Conservation (phyloP, 257 asterid genomes). For the Rubia yunnanensis region DNA sequence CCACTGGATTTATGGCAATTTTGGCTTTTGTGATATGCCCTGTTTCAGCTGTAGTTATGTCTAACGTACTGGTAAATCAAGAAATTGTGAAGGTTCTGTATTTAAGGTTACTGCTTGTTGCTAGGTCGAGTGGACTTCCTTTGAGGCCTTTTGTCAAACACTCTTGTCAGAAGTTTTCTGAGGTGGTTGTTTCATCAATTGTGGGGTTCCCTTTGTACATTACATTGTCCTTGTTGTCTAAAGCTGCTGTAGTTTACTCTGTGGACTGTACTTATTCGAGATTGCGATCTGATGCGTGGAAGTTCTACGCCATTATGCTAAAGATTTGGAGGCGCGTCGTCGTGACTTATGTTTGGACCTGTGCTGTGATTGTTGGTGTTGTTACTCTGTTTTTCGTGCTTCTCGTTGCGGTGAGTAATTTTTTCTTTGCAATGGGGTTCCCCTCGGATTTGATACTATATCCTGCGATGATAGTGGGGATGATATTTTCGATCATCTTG, state of each 20-base stretch:
- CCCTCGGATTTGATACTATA: conserved; percentile 63
- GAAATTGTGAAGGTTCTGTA: conserved; percentile 45
- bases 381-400: conserved; percentile 47
- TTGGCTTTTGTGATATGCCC: conserved; percentile 65
- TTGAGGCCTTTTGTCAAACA: conserved; percentile 58
- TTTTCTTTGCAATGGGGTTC: conserved; percentile 62
- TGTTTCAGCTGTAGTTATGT: conserved; percentile 56
- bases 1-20: conserved; percentile 56
- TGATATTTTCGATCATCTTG: conserved; percentile 55
- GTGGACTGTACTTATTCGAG: conserved; percentile 87
- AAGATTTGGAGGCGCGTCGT: conserved; percentile 77
- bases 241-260: conserved; percentile 75
- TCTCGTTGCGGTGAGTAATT: conserved; percentile 40
- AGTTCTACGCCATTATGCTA: conserved; percentile 35
- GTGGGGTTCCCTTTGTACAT: conserved; percentile 70
- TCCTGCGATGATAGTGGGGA: conserved; percentile 73
- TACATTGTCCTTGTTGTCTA: conserved; percentile 54
- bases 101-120: conserved; percentile 49
- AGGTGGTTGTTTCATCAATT: conserved; percentile 41
- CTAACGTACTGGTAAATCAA: conserved; percentile 62
- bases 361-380: conserved; percentile 54
- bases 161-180: conserved; percentile 70
- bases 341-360: conserved; percentile 64
- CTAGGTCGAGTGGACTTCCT: conserved; percentile 72
- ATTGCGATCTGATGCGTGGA: conserved; percentile 43